phyloP scores from a whole-genome alignment of 129 eudicot genomes.

The Oenanthe sinensis region DNA sequence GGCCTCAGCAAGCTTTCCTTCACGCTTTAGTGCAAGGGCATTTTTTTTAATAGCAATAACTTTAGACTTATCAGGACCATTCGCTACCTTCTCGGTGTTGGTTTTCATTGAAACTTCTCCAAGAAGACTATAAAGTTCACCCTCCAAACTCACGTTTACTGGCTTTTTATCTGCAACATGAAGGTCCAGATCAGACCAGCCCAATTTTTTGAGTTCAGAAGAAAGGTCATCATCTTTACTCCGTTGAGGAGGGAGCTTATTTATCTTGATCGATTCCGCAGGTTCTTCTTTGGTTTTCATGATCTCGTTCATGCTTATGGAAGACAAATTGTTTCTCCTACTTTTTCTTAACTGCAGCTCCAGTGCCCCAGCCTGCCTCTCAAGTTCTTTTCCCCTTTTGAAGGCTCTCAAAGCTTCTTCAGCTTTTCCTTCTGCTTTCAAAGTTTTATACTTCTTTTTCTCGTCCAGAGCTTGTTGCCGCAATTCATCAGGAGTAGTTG shows the following conservation, averaged over 20 bases:
- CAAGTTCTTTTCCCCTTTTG: conserved; percentile 86
- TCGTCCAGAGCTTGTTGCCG: conserved; percentile 76
- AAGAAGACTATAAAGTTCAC: conserved; percentile 64
- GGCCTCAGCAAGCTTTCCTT: conserved; percentile 75
- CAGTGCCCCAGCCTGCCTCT: conserved; percentile 82
- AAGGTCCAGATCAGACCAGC: conserved; percentile 88
- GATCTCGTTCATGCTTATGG: conserved; percentile 26
- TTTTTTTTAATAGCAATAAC: conserved; percentile 64
- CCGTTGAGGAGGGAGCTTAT: conserved; percentile 17
- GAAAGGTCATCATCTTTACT: conserved; percentile 52
- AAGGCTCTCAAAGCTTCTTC: conserved; percentile 89
- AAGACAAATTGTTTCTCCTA: conserved; percentile 52
- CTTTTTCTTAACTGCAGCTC: conserved; percentile 62
- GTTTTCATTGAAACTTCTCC: conserved; percentile 46
- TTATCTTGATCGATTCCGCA: conserved; percentile 17
- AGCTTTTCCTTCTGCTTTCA: conserved; percentile 76
- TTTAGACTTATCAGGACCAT: conserved; percentile 44
- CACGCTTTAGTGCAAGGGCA: conserved; percentile 79
- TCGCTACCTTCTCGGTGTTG: conserved; percentile 26
- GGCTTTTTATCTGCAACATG: conserved; percentile 61
- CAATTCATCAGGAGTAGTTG: conserved; percentile 69
- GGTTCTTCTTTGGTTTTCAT: conserved; percentile 23
- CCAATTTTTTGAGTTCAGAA: conserved; percentile 66
- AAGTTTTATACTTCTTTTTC: conserved; percentile 50
- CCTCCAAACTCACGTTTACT: conserved; percentile 54